These are phyloP conservation scores for Alternaria ventricosa DNA, from an alignment of 2,329 filamentous ascomycete species.

Conservation along the genomic window DNA sequence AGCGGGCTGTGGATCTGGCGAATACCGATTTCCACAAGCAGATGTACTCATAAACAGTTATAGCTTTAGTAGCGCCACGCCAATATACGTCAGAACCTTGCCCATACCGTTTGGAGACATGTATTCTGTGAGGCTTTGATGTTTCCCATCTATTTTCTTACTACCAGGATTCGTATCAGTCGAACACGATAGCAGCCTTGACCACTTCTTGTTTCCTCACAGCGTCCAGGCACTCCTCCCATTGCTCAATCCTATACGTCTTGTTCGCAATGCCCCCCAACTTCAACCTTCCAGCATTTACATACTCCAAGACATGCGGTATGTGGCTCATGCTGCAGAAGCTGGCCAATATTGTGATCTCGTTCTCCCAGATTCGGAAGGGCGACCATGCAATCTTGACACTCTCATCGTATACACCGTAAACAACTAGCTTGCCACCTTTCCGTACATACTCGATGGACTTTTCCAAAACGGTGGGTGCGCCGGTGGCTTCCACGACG, in stretches of 20 bases:
- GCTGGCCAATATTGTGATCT: slow-evolving; percentile 73
- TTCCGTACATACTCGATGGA: slow-evolving; percentile 74
- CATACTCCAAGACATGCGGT: slow-evolving; percentile 42
- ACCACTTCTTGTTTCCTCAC: slow-evolving; percentile 77
- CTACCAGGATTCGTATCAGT: slow-evolving; percentile 38
- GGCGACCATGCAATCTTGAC: slow-evolving; percentile 72
- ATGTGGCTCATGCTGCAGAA: slow-evolving; percentile 70
- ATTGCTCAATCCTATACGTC: slow-evolving; percentile 75
- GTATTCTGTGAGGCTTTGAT: no score
- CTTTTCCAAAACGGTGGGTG: slow-evolving; percentile 71
- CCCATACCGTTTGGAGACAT: neutral
- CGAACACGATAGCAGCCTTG: slow-evolving; percentile 76
- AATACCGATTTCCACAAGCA: slow-evolving; percentile 12
- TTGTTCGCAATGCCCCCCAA: slow-evolving; percentile 75
- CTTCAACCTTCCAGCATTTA: slow-evolving; percentile 66
- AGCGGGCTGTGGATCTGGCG: slow-evolving; percentile 23
- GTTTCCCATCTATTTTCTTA: neutral
- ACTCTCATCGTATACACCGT: slow-evolving; percentile 70
- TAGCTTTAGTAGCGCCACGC: neutral
- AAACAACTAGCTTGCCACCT: slow-evolving; percentile 74
- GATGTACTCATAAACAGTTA: neutral
- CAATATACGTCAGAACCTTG: neutral
- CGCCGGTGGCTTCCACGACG: slow-evolving; percentile 74
- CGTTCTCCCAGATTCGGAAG: slow-evolving; percentile 71
- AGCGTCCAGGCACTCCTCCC: slow-evolving; percentile 71